Percentiles rank a stretch among this genome's conserved stretches.
phyloP scores from a whole-genome alignment of 1,139 yeast species.

The Scheffersomyces titani region DNA sequence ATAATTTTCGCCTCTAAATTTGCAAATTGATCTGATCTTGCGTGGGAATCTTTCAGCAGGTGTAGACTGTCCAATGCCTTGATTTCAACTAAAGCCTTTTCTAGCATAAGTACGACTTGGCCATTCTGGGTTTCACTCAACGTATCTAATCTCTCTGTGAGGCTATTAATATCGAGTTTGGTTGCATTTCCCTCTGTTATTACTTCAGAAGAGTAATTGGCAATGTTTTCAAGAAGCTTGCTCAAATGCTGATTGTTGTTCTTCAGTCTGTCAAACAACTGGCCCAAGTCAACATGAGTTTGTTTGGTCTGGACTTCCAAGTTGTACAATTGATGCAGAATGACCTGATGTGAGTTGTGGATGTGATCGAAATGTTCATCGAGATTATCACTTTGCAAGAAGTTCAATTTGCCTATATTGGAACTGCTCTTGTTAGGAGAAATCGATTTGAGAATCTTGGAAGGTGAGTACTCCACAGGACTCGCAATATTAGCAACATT shows the following conservation, averaged over 20 bases:
- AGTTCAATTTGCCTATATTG: conserved; percentile 26
- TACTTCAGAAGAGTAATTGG: conserved; percentile 36
- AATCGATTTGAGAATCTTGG: conserved; percentile 22
- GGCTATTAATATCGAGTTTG: conserved; percentile 29
- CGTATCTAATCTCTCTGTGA: conserved; percentile 20
- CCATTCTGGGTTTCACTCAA: neutral
- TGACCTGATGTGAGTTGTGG: conserved; percentile 27
- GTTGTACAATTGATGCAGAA: conserved; percentile 31
- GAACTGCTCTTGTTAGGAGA: conserved; percentile 26
- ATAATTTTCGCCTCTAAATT: neutral
- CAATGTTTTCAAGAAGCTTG: conserved; percentile 33
- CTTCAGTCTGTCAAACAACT: conserved; percentile 42
- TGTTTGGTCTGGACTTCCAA: conserved; percentile 39
- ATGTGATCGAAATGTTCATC: conserved; percentile 33
- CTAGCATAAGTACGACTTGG: neutral
- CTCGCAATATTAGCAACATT: neutral
- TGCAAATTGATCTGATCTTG: neutral
- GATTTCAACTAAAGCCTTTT: neutral
- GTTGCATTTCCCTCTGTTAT: conserved; percentile 41
- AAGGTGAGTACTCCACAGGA: neutral
- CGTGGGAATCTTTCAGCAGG: neutral
- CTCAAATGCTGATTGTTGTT: conserved; percentile 43
- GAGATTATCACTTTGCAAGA: conserved; percentile 30
- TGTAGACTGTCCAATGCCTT: neutral
- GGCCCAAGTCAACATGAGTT: conserved; percentile 35